These are phyloP conservation scores for Kickxella alabastrina DNA, from an alignment of 192 early-diverging fungal genomes.

Conservation along the genomic window DNA sequence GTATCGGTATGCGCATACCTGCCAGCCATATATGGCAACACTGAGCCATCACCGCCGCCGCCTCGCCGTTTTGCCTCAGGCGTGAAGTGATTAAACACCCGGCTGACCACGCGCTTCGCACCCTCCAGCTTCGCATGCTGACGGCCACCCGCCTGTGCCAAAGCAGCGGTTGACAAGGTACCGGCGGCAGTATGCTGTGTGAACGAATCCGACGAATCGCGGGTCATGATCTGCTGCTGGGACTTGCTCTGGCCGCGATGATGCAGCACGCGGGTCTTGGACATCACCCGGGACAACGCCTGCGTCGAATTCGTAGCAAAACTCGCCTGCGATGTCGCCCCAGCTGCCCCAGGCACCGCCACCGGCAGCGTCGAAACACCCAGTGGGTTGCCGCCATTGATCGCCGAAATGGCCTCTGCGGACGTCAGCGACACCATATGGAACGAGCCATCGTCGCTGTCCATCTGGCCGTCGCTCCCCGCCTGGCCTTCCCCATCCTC, in stretches of 20 bases:
- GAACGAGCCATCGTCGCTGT: slow-evolving; percentile 34
- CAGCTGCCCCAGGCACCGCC: background rate
- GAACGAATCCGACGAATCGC: slow-evolving; percentile 26
- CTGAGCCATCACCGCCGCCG: background rate
- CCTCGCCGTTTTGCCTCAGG: slow-evolving; percentile 6
- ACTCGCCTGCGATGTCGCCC: slow-evolving; percentile 12
- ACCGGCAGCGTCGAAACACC: slow-evolving; percentile 4
- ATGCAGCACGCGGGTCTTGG: slow-evolving; percentile 31
- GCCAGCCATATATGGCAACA: slow-evolving; percentile 30
- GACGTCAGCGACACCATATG: slow-evolving; percentile 35
- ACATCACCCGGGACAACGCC: slow-evolving; percentile 25
- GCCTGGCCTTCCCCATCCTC: background rate
- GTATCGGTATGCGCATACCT: slow-evolving; percentile 41
- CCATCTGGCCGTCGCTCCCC: background rate
- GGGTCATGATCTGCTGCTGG: background rate
- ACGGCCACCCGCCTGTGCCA: slow-evolving; percentile 13
- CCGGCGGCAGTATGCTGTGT: too few relatives aligned
- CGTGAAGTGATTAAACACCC: slow-evolving; percentile 27
- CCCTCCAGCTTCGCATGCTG: slow-evolving; percentile 5
- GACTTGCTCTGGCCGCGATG: slow-evolving; percentile 16
- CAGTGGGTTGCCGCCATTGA: slow-evolving; percentile 36
- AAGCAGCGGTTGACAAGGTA: background rate
- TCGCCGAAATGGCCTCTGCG: slow-evolving; percentile 11
- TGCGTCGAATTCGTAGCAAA: slow-evolving; percentile 9
- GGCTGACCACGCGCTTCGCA: slow-evolving; percentile 43